phyloP scores from a whole-genome alignment of 139 green algal genomes.

The Pycnococcus provasolii region DNA sequence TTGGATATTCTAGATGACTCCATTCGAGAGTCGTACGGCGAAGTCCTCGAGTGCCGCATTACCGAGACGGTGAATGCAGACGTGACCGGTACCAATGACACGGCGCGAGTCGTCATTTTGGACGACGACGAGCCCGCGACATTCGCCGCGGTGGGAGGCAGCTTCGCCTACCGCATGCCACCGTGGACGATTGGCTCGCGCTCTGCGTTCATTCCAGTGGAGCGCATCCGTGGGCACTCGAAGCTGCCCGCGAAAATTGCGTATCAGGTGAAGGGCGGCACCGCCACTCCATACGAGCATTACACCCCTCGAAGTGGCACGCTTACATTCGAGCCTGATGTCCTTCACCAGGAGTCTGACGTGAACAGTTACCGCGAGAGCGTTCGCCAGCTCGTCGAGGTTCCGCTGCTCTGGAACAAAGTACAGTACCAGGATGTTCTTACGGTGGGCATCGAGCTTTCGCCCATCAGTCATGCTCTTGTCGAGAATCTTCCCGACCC shows the following conservation, averaged over 20 bases:
- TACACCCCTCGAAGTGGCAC: neutral
- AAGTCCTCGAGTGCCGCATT: neutral
- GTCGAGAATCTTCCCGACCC: neutral
- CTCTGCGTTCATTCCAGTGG: neutral
- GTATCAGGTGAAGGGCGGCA: neutral
- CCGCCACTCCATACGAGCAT: neutral
- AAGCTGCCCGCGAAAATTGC: neutral
- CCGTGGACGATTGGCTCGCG: neutral
- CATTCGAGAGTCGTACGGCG: neutral
- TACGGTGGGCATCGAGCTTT: neutral
- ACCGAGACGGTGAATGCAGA: neutral
- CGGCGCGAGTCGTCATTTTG: neutral
- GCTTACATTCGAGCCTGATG: neutral
- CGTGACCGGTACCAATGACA: neutral
- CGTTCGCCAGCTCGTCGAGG: neutral
- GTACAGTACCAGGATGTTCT: neutral
- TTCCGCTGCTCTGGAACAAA: neutral
- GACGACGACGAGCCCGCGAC: constrained; percentile 1
- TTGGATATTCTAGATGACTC: neutral
- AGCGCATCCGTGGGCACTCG: neutral
- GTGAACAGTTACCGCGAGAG: neutral
- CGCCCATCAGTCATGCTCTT: neutral
- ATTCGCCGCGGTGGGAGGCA: neutral
- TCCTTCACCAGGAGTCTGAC: too few species aligned
- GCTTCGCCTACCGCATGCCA: neutral